Percentiles rank a stretch among this genome's conserved stretches.
Conservation (phyloP, 495 filamentous ascomycete species). For the Sporormia fimetaria region DNA sequence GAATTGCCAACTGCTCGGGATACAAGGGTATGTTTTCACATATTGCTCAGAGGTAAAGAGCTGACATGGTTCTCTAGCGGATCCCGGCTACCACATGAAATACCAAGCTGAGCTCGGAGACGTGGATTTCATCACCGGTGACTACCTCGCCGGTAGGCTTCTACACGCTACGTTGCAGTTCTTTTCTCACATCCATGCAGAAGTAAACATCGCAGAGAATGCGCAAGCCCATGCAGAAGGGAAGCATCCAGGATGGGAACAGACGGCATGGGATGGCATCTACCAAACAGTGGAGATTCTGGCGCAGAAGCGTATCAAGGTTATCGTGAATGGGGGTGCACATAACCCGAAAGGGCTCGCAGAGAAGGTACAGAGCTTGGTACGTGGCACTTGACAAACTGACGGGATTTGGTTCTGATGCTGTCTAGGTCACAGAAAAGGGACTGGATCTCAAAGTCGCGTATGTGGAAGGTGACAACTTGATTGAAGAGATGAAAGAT, state of each 20-base stretch:
- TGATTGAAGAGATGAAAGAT: conserved; percentile 15
- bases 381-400: conserved; percentile 14
- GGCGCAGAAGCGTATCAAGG: conserved; percentile 27
- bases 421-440: conserved; percentile 23
- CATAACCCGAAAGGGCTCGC: conserved; percentile 26
- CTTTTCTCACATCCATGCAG: conserved; percentile 21
- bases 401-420: no score
- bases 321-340: conserved; percentile 31
- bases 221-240: conserved; percentile 33
- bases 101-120: conserved; percentile 37
- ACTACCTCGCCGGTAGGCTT: conserved; percentile 41
- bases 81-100: conserved; percentile 38
- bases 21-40: conserved; percentile 30
- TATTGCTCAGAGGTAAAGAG: no score
- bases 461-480: conserved; percentile 17
- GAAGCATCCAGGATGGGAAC: conserved; percentile 35
- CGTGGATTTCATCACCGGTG: conserved; percentile 46
- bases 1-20: conserved; percentile 42
- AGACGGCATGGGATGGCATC: conserved; percentile 38
- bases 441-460: conserved; percentile 12
- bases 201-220: conserved; percentile 40
- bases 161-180: no score
- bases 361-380: conserved; percentile 31
- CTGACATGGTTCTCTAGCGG: conserved; percentile 26
- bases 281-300: conserved; percentile 37